Conservation (phyloP, 768 basidiomycete genomes). For the Mrakia hoshinonis region DNA sequence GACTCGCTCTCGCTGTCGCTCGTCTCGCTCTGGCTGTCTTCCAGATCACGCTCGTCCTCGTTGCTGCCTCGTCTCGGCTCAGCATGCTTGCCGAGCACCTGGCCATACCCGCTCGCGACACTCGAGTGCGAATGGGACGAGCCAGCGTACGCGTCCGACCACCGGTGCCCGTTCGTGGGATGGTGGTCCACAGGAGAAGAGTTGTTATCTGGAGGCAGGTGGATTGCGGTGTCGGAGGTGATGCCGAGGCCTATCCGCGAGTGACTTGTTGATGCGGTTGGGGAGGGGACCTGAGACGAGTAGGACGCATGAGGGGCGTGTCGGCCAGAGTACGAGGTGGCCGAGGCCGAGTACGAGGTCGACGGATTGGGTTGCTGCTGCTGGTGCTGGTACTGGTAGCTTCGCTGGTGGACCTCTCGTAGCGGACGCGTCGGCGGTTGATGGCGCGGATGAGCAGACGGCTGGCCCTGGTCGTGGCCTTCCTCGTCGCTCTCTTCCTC, state of each 20-base stretch:
- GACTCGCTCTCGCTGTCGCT: conserved; percentile 22
- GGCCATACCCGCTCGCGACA: background rate
- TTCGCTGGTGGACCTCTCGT: conserved; percentile 4
- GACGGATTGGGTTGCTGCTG: background rate
- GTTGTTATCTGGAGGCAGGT: background rate
- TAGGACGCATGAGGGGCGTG: background rate
- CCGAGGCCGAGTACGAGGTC: background rate
- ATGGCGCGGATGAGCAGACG: background rate
- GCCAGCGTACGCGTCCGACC: background rate
- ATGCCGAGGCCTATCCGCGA: conserved; percentile 7
- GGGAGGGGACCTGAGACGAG: background rate
- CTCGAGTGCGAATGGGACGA: background rate
- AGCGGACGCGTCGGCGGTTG: background rate
- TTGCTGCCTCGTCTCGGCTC: background rate
- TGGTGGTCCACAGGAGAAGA: background rate
- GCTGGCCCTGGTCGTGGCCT: background rate
- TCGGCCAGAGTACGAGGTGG: background rate
- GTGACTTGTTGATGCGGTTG: background rate
- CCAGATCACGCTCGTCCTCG: background rate
- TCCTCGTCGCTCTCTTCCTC: conserved; percentile 1
- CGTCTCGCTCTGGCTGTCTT: conserved; percentile 17
- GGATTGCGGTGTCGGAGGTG: background rate
- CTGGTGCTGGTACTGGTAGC: background rate
- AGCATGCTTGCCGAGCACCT: background rate
- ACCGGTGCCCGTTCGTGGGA: background rate